Base-by-base conservation (phyloP, 1,139 yeast genomes). In the Yamadazyma triangularis region DNA sequence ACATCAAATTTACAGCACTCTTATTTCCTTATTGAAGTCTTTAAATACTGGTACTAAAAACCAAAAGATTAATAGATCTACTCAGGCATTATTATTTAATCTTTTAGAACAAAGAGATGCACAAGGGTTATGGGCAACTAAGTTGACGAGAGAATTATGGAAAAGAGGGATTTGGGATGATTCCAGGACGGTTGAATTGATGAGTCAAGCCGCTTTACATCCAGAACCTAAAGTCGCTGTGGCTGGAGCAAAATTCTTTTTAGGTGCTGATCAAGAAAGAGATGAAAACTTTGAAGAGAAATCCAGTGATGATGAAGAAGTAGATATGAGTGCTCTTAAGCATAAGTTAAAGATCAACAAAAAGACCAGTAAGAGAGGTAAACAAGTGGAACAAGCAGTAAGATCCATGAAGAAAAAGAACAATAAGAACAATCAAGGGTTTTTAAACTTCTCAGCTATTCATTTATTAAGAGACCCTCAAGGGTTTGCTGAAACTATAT, bases 161-260 rank as follows among this genome's bases (percentile, higher is more conserved):
- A 75, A 95, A 63, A 73, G 97, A 52, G 95, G 95, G 50, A 83
- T 91, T 38, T 91, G 99, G 99, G 96, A 88, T 56, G 99, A 91
- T 58, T 75, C 95, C 1, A 70, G 97, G 47, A 83, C 97, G 0
- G 95, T 91, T 15, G 98, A 91, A 58, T 78, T 91, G 48, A 89
- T 93, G 97, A 83, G 95, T 2, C 94, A 87, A 49, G 96, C 97
- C 1, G 88, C 96, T 2, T 59, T 85, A 38, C 96, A 88, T 51
- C 78, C 84, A 8, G 95, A 89, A 47, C 73, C 79, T 10, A 91
- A 91, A 60, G 94, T 91, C 32, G 85, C 95, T 9, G 66, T 82
- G 36, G 85, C 96, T 2, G 98, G 96, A 35, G 93, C 87, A 22
- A 69, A 78, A 48, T 91, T 91, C 59, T 91, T 91, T 60, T 63